Conservation (phyloP, 495 filamentous ascomycete genomes). For the Baudoinia panamericana region DNA sequence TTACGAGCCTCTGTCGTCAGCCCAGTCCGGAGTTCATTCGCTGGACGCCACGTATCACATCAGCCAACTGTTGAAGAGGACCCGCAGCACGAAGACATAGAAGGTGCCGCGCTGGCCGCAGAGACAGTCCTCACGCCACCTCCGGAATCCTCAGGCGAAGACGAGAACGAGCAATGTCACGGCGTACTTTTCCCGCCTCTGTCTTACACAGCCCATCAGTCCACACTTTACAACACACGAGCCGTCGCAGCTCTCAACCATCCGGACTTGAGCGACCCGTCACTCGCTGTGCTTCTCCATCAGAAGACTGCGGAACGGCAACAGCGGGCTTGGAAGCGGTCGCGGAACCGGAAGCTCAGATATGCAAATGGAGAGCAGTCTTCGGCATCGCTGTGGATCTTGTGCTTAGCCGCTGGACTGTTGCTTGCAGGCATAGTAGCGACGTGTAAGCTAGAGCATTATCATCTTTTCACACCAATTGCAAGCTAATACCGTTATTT, state of each 20-base stretch:
- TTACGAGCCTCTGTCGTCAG: constrained; percentile 8
- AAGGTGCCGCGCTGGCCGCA: too few species aligned
- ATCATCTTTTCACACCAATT: background rate
- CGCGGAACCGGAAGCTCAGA: constrained; percentile 9
- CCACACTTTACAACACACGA: constrained; percentile 16
- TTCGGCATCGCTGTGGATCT: constrained; percentile 1
- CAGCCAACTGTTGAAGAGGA: background rate
- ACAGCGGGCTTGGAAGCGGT: constrained; percentile 13
- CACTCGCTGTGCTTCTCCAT: constrained; percentile 8
- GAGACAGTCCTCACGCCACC: constrained; percentile 4
- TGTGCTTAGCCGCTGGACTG: constrained; percentile 8
- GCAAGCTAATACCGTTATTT: background rate
- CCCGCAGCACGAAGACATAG: background rate
- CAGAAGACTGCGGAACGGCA: constrained; percentile 12
- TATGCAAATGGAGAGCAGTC: background rate
- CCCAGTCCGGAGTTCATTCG: constrained; percentile 6
- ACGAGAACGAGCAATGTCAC: background rate
- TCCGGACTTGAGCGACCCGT: constrained; percentile 19
- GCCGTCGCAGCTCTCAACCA: constrained; percentile 13
- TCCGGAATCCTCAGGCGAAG: background rate
- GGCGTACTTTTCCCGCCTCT: constrained; percentile 13
- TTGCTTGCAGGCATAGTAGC: constrained; percentile 12
- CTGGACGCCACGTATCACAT: background rate
- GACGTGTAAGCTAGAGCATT: constrained; percentile 11
- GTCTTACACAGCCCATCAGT: constrained; percentile 10